Evolutionary conservation across 352 stramenopile genomes (phyloP).

Genomic region (Globisporangium parvum): DNA sequence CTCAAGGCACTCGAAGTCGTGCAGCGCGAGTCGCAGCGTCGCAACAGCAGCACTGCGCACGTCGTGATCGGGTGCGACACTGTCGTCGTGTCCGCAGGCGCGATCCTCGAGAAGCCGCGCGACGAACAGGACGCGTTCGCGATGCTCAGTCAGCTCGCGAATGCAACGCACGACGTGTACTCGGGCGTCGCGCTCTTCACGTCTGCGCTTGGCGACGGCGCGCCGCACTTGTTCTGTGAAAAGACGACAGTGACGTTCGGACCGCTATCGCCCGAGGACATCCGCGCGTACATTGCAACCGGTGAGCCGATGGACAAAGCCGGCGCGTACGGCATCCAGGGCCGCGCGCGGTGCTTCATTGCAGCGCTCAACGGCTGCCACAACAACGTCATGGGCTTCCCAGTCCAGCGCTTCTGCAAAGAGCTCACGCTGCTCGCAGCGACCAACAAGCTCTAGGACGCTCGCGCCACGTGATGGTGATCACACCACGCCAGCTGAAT

Average conservation of each 20-base stretch:
- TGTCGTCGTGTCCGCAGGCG: constrained; percentile 78
- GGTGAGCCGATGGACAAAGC: constrained; percentile 92
- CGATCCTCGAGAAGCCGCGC: constrained; percentile 87
- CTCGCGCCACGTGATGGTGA: background rate
- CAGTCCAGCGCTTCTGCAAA: constrained; percentile 69
- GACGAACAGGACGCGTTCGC: constrained; percentile 74
- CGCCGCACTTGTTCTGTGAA: constrained; percentile 69
- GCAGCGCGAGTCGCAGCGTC: constrained; percentile 22
- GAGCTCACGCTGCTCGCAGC: constrained; percentile 45
- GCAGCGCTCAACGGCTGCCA: constrained; percentile 76
- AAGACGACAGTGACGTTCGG: constrained; percentile 59
- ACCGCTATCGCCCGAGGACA: constrained; percentile 46
- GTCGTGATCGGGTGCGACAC: constrained; percentile 87
- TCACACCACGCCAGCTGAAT: too few relatives aligned
- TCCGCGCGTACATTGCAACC: constrained; percentile 80
- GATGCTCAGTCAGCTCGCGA: constrained; percentile 75
- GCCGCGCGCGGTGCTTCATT: constrained; percentile 77
- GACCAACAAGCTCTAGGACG: constrained; percentile 30
- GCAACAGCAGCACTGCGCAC: constrained; percentile 4
- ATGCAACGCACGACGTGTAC: constrained; percentile 76
- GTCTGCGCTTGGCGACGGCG: constrained; percentile 24
- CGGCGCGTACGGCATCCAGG: constrained; percentile 88
- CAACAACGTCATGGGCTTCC: constrained; percentile 91
- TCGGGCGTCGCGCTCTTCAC: constrained; percentile 82
- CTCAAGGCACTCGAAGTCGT: constrained; percentile 76